Evolutionary conservation across 305 asterid genomes (phyloP).

Genomic region (Plantago coronopus): DNA sequence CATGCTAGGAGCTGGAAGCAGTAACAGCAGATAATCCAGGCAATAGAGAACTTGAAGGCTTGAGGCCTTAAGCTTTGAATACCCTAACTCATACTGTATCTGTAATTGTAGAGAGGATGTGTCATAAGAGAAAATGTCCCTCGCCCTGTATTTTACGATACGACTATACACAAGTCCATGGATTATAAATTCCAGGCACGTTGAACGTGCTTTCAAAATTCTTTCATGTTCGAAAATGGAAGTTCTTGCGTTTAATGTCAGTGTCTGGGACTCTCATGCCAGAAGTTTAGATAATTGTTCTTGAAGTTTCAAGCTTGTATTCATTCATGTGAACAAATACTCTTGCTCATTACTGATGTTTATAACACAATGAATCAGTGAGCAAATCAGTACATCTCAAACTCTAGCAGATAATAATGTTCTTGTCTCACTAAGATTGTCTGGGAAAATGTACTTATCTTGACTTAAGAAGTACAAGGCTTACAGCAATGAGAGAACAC

Average conservation of each 20-base stretch:
- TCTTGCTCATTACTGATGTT: too few relatives aligned
- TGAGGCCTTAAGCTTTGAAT: neutral
- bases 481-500: neutral
- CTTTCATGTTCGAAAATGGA: too few relatives aligned
- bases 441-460: neutral
- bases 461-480: conserved; percentile 1
- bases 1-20: conserved; percentile 1
- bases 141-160: neutral
- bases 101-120: neutral
- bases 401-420: too few relatives aligned
- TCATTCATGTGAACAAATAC: too few relatives aligned
- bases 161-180: neutral
- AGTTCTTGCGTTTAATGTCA: too few relatives aligned
- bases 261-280: too few relatives aligned
- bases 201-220: too few relatives aligned
- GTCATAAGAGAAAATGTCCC: neutral
- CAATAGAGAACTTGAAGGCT: too few relatives aligned
- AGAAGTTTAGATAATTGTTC: neutral
- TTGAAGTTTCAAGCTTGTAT: too few relatives aligned
- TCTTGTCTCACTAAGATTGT: neutral
- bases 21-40: neutral
- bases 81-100: too few relatives aligned
- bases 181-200: neutral
- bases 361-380: too few relatives aligned
- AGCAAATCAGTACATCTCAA: too few relatives aligned